Evolutionary conservation across 2,329 filamentous ascomycete species (phyloP), one percentile per base, ranked within the genome.

Genomic region (Pyrenophora teres): DNA sequence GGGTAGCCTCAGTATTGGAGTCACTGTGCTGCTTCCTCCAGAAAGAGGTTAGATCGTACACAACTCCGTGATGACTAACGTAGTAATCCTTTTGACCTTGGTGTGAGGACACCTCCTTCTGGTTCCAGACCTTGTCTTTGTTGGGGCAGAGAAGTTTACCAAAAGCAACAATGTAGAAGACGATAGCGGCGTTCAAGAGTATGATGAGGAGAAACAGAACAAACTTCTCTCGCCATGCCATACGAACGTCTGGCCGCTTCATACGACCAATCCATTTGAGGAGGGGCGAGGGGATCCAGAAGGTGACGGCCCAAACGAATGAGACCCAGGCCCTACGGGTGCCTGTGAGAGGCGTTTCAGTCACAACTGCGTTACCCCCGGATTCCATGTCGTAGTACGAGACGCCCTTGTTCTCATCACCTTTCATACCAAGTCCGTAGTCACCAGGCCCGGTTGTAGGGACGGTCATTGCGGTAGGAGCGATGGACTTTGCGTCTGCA

Each of bases 171-270:
- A 99, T 97, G 83, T 91, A 96, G 77, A 99, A 99, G 51, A 97
- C 81, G 55, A 99, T 84, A 23, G 84, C 69, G 33, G 71, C 91
- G 74, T 99, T 99, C 61, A 96, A 76, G 10, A 99, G 65, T 25
- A 89, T 71, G 62, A 99, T 97, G 45, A 96, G 65, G 52, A 89
- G 79, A 40, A 92, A 86, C 9, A 99, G 79, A 0, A 94, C 88
- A 9, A 99, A 44, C 76, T 99, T 99, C 69, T 99, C 94, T 74
- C 94, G 85, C 94, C 94, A 99, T 0, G 94, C 94, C 85, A 97
- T 89, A 21, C 94, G 89, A 7, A 99, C 91, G 76, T 99, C 94
- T 1, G 92, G 94, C 48, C 94, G 87, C 77, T 96, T 95, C 94
- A 99, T 99, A 18, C 93, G 89, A 27, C 94, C 94, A 51, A 97